Evolutionary conservation across 495 filamentous ascomycete genomes (phyloP), one percentile per base, ranked within the genome.

Genomic region (Xylaria nigripes): DNA sequence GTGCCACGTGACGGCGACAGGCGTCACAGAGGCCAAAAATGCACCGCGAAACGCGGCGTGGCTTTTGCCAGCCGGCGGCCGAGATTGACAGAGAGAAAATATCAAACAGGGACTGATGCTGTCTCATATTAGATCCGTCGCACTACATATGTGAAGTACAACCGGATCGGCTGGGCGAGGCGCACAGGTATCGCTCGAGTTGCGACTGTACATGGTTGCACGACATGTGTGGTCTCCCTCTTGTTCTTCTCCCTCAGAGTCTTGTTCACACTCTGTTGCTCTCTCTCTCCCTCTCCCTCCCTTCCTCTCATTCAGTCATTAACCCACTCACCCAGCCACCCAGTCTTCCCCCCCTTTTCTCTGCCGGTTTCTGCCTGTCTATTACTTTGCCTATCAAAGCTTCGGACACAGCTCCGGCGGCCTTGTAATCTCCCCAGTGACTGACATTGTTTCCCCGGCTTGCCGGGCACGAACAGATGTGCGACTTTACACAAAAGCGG

Each of bases 141-240:
- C 62, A 62, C 59, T 36, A 51, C 62, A 61, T 57, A 45, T 60
- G 55, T 23, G 43, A 24, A 57, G 58, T 62, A 59, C 46, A 61
- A 59, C 59, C 56, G 57, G 60, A 54, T 61, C 63, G 61, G 61
- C 58, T 61, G 63, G 46, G 51, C 48, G 60, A 61, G 62, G 54
- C 61, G 61, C 58, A 61, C 61, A 58, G 52, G 60, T 63, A 56
- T 57, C 63, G 53, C 63, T 63, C 63, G 58, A 66, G 63, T 55
- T 59, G 45, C 50, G 41, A 45, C 50, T 25, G 25, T 38, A 7
- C 30, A 23, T 38, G 55, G 58, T 61, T 54, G 47, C 59, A 59
- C 58, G 49, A 53, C 51, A 44, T 61, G 51, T 51, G 58, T 34
- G 32, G 56, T 63, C 56, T 56, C 56, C 51, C 56, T 40, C 36